Evolutionary conservation across 768 basidiomycete species (phyloP), one percentile per base, ranked within the genome.

Genomic region (Porphyrellus cyaneotinctus): DNA sequence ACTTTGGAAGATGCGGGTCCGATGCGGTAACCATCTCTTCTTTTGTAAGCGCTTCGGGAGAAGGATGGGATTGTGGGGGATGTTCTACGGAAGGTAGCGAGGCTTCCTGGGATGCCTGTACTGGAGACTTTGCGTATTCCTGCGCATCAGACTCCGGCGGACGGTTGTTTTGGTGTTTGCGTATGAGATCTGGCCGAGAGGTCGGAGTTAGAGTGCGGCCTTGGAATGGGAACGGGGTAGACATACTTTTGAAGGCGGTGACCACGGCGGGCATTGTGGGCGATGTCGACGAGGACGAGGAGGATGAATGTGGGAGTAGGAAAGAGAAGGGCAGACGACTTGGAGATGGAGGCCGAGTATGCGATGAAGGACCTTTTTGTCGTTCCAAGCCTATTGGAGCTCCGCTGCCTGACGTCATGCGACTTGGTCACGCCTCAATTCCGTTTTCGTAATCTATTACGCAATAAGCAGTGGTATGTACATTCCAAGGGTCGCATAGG

Each of bases 161-260:
- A 50, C 78, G 74, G 63, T 81, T 75, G 65, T 88, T 79, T 65
- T 88, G 88, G 73, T 90, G 88, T 65, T 71, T 71, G 49, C 89
- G 81, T 53, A 91, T 87, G 53, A 91, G 83, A 74, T 87, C 89
- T 90, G 54, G 43, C 28, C 47, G 47, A 52, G 57, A 47, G 64
- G 58, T 60, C 53, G 58, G 62, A 56, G 57, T 65, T 54, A 52
- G 48, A 52, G 39, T 38, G 41, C 47, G 51, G 51, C 23, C 24
- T 18, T 54, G 55, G 59, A 26, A 37, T 48, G 47, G 35, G 37
- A 12, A n/a, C n/a, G 15, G 31, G 22, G 38, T 12, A 36, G 28
- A 71, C 77, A 36, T 67, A 91, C 91, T 93, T 78, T 92, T 94
- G 75, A 94, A 89, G 20, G 87, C 87, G 71, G 92, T 84, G 62